These are phyloP conservation scores for Fusarium nematophilum DNA, from an alignment of 2,329 filamentous ascomycete genomes.

Conservation along the genomic window DNA sequence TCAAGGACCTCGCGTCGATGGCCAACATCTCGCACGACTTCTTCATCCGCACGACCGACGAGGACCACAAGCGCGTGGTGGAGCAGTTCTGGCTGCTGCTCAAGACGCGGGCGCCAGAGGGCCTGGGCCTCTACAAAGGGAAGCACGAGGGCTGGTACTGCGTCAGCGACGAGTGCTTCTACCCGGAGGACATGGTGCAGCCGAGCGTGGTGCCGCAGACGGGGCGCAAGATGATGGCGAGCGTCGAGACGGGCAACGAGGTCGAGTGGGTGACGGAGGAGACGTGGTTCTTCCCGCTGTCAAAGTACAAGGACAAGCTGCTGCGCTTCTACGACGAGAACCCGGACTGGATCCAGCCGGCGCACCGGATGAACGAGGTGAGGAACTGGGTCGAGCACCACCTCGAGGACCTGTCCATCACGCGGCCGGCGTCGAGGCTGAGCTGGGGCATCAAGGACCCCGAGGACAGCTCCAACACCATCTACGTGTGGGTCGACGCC, in stretches of 20 bases:
- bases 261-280: slow-evolving; percentile 95
- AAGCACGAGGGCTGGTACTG: slow-evolving; percentile 97
- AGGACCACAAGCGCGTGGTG: slow-evolving; percentile 84
- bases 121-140: slow-evolving; percentile 82
- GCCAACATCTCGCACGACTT: slow-evolving; percentile 81
- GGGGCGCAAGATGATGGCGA: slow-evolving; percentile 84
- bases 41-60: slow-evolving; percentile 93
- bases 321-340: slow-evolving; percentile 84
- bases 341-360: slow-evolving; percentile 80
- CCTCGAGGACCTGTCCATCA: slow-evolving; percentile 89
- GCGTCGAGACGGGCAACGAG: slow-evolving; percentile 87
- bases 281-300: slow-evolving; percentile 95
- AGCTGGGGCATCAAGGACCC: slow-evolving; percentile 92
- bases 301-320: slow-evolving; percentile 81
- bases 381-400: slow-evolving; percentile 80
- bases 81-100: slow-evolving; percentile 90
- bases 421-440: slow-evolving; percentile 80
- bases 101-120: slow-evolving; percentile 62
- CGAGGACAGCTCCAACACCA: slow-evolving; percentile 84
- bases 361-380: slow-evolving; percentile 80
- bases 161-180: slow-evolving; percentile 96
- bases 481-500: slow-evolving; percentile 98
- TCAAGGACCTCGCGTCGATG: slow-evolving; percentile 77
- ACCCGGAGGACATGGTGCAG: slow-evolving; percentile 80
- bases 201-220: slow-evolving; percentile 81